These are phyloP conservation scores for Theobroma cacao DNA, from an alignment of 345 rosid genomes.

Conservation along the genomic window DNA sequence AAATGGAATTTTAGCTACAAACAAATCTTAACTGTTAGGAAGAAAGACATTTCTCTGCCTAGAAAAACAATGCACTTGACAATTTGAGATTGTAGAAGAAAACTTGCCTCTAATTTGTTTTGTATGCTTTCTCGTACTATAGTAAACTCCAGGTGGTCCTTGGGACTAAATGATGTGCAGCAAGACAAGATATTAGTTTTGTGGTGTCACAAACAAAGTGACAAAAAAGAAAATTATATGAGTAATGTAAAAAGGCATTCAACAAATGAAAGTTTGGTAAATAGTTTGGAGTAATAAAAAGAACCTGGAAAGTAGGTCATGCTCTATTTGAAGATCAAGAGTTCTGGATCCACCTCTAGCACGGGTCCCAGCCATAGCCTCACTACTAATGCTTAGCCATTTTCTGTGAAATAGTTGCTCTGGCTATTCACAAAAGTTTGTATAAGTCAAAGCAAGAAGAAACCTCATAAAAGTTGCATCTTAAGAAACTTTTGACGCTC, in stretches of 20 bases:
- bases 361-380: conserved; percentile 90
- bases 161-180: conserved; percentile 48
- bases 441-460: conserved; percentile 37
- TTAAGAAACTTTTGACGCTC: neutral
- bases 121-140: conserved; percentile 81
- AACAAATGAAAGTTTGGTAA: neutral
- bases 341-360: conserved; percentile 68
- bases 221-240: neutral
- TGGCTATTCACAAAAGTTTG: conserved; percentile 68
- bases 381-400: conserved; percentile 63
- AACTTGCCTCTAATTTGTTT: conserved; percentile 64
- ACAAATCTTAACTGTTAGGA: neutral
- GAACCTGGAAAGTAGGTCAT: conserved; percentile 77
- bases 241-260: neutral
- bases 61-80: neutral
- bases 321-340: conserved; percentile 70
- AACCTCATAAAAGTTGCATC: neutral
- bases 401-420: conserved; percentile 89
- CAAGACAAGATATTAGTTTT: neutral
- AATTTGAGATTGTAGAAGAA: conserved; percentile 1
- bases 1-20: neutral
- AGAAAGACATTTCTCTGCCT: neutral
- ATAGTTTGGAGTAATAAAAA: neutral
- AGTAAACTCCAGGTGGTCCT: conserved; percentile 83
- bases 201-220: neutral